Evolutionary conservation across 441 rosid genomes (phyloP).

Genomic region (Populus trichocarpa): DNA sequence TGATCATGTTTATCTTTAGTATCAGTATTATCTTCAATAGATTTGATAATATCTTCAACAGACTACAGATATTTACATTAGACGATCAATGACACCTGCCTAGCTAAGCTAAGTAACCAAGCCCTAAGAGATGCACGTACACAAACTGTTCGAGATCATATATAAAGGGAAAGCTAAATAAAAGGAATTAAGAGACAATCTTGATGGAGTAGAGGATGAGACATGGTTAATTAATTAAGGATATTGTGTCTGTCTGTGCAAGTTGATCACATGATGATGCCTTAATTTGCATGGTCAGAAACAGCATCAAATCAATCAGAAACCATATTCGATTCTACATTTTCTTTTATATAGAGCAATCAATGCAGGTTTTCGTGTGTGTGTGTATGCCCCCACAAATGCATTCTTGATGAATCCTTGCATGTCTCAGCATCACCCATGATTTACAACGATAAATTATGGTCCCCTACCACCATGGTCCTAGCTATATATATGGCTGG

Average conservation of each 20-base stretch:
- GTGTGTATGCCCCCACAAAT: neutral
- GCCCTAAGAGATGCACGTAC: neutral
- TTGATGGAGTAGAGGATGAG: neutral
- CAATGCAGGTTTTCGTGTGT: too few relatives aligned
- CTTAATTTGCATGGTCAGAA: neutral
- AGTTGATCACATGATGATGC: neutral
- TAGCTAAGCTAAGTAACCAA: neutral
- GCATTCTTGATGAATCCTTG: neutral
- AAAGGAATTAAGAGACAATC: neutral
- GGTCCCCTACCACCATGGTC: neutral
- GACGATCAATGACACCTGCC: neutral
- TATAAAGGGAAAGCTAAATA: neutral
- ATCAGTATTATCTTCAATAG: too few relatives aligned
- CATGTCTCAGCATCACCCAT: neutral
- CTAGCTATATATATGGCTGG: neutral
- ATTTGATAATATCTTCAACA: too few relatives aligned
- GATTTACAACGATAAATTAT: neutral
- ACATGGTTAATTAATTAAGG: neutral
- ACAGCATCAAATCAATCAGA: neutral
- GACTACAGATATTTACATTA: neutral
- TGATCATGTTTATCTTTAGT: too few relatives aligned
- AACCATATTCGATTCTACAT: neutral
- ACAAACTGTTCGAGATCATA: neutral
- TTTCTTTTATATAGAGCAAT: too few relatives aligned
- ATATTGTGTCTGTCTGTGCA: neutral